Base-by-base conservation (phyloP, 805 yeast genomes). In the Barnettozyma wickerhamii region DNA sequence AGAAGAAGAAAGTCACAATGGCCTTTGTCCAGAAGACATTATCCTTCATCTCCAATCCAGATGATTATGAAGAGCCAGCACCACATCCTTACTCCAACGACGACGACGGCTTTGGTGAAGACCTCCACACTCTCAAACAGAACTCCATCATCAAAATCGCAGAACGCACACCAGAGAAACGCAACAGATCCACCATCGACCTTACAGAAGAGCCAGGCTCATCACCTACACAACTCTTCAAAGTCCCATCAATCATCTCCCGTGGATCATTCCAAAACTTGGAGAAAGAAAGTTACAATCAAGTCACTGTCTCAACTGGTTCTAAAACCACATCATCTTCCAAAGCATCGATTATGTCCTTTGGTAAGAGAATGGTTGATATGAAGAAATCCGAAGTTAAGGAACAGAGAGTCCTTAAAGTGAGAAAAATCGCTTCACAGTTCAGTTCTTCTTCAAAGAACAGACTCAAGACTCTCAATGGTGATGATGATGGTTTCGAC, bases 281-380 rank as follows among this genome's bases (percentile, higher is more conserved):
- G 13, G 43, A 36, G n/a, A 38, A 34, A 20, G 35, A 20, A 59
- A 71, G 3, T 58, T 53, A 40, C 28, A 72, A 62, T 19, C 65
- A 62, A 30, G 84, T 81, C 15, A 76, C 75, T 1, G 59, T 77
- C 5, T 68, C 77, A 33, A 74, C 73, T 26, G 68, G 72, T 21
- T 75, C 76, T 51, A 78, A 70, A 55, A 69, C 72, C 10, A 81
- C 77, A 2, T 68, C 77, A 2, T 75, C 81, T 7, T 63, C 75
- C 5, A 74, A 69, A 45, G 76, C 84, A 2, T 75, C 84, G 7
- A 72, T 84, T 47, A 72, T 81, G 34, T 73, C 72, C 40, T 55
- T 76, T 53, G 74, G 81, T 10, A 59, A 59, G 33, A 56, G 59
- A 43, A 33, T 40, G 5, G 40, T 34, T 14, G 33, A 33, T 12